Evolutionary conservation across 176 grass and related monocot genomes (phyloP).

Genomic region (Phragmites australis): DNA sequence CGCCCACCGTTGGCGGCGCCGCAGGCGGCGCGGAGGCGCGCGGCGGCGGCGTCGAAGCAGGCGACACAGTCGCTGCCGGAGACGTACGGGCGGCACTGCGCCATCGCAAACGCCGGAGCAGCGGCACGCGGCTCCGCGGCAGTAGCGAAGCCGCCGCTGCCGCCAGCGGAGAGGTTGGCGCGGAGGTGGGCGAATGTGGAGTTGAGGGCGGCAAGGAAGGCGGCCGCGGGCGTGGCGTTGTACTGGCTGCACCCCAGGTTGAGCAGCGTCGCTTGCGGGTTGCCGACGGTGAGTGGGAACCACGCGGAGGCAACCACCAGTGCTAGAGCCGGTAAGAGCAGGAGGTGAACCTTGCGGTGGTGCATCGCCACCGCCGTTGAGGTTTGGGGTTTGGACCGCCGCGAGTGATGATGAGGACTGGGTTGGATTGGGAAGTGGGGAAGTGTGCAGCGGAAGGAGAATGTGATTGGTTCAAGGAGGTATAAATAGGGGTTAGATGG

Average conservation of each 20-base stretch:
- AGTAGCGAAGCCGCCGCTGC: constrained; percentile 53
- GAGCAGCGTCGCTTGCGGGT: constrained; percentile 62
- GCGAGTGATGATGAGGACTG: neutral
- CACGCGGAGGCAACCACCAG: constrained; percentile 7
- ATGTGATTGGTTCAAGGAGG: constrained; percentile 10
- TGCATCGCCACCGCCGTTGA: constrained; percentile 16
- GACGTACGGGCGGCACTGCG: constrained; percentile 77
- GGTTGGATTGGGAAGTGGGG: neutral
- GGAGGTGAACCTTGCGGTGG: constrained; percentile 5
- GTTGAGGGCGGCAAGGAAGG: constrained; percentile 62
- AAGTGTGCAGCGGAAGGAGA: neutral
- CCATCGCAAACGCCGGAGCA: constrained; percentile 54
- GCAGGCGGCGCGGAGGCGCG: constrained; percentile 46
- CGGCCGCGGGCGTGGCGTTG: constrained; percentile 49
- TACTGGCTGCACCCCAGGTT: constrained; percentile 66
- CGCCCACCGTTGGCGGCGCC: constrained; percentile 57
- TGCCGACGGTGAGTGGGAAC: constrained; percentile 26
- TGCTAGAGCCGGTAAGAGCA: neutral
- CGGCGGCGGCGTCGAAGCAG: constrained; percentile 58
- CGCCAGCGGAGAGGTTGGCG: constrained; percentile 48
- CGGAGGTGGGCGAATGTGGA: constrained; percentile 50
- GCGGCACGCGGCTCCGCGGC: constrained; percentile 41
- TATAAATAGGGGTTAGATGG: neutral
- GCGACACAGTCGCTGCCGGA: constrained; percentile 46
- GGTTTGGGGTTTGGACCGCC: neutral